Percentiles rank a stretch among this genome's conserved stretches.
phyloP scores from a whole-genome alignment of 1,139 yeast species.

The Saccharomycopsis hybrid region DNA sequence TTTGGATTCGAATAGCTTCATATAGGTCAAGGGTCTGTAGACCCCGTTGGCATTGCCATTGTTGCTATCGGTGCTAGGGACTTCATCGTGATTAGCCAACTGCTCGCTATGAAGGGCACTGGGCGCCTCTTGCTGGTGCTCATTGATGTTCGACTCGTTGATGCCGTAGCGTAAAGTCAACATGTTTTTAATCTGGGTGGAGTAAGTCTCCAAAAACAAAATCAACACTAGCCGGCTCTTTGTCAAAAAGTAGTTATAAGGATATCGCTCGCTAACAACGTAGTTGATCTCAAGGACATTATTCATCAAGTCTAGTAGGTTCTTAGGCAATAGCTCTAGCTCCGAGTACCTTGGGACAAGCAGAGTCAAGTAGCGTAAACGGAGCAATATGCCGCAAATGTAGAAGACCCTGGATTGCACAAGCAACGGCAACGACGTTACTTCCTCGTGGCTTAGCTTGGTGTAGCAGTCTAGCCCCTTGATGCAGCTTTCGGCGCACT shows the following conservation, averaged over 20 bases:
- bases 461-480: conserved; percentile 46
- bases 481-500: conserved; percentile 51
- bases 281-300: conserved; percentile 38
- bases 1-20: too few species aligned
- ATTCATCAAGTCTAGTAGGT: conserved; percentile 41
- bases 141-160: too few species aligned
- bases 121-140: too few species aligned
- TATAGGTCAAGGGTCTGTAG: too few species aligned
- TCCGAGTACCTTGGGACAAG: conserved; percentile 46
- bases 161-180: not conserved
- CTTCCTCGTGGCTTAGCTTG: conserved; percentile 35
- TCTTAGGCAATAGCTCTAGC: conserved; percentile 43
- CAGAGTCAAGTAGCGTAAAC: conserved; percentile 50
- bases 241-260: conserved; percentile 44
- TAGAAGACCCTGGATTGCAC: conserved; percentile 60
- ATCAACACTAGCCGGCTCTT: conserved; percentile 51
- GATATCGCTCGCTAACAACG: conserved; percentile 34
- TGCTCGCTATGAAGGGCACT: too few species aligned
- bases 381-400: conserved; percentile 58
- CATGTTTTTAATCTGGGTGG: conserved; percentile 39
- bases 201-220: conserved; percentile 54
- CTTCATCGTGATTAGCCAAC: too few species aligned
- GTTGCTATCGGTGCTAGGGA: too few species aligned
- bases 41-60: too few species aligned
- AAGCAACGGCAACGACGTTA: conserved; percentile 56